Percentiles rank a stretch among this genome's conserved stretches.
Evolutionary conservation across 306 rosid genomes (phyloP).

Genomic region (Calophaca sinica): DNA sequence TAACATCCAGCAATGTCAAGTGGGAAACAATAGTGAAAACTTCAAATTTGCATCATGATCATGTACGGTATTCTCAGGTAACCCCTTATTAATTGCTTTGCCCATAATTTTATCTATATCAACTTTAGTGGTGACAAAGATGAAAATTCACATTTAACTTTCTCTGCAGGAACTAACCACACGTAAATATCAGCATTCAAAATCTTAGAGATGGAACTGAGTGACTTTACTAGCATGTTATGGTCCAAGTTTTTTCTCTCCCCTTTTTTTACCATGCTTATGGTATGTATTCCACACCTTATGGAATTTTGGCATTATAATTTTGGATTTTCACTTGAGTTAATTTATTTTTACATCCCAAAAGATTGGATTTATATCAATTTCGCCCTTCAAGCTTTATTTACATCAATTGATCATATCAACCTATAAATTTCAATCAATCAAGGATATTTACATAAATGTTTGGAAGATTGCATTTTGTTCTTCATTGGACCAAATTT

Average conservation of each 20-base stretch:
- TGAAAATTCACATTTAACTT: slow-evolving; percentile 25
- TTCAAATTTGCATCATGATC: slow-evolving; percentile 73
- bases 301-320: slow-evolving; percentile 30
- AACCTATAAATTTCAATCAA: not conserved
- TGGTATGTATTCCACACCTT: slow-evolving; percentile 30
- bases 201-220: slow-evolving; percentile 50
- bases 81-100: slow-evolving; percentile 40
- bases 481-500: no score
- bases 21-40: slow-evolving; percentile 97
- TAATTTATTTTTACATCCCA: not conserved
- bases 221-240: slow-evolving; percentile 38
- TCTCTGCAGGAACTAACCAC: slow-evolving; percentile 74
- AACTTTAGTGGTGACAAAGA: slow-evolving; percentile 13
- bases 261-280: slow-evolving; percentile 6
- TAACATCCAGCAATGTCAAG: slow-evolving; percentile 60
- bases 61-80: slow-evolving; percentile 90
- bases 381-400: slow-evolving; percentile 7
- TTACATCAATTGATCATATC: not conserved
- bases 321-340: slow-evolving; percentile 8
- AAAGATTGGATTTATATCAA: not conserved
- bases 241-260: slow-evolving; percentile 28
- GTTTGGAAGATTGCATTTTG: no score
- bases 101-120: slow-evolving; percentile 10
- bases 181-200: slow-evolving; percentile 62
- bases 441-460: not conserved